A percentile compares a stretch with the other conserved stretches of the same genome.
Evolutionary conservation across 768 basidiomycete species (phyloP).

Genomic region (Xerocomus spinulosus): DNA sequence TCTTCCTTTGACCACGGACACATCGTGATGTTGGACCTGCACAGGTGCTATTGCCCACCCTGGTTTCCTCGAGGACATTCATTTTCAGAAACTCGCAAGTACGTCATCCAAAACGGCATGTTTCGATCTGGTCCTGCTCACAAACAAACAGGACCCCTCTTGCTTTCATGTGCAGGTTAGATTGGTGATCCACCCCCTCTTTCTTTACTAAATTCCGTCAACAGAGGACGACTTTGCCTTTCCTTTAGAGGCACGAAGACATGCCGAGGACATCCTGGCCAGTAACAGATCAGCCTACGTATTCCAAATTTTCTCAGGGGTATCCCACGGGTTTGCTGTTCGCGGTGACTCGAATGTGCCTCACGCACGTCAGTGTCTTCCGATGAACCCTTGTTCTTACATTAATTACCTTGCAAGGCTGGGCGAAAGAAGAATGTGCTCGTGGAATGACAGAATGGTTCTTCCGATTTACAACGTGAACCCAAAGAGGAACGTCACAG

Average conservation of each 20-base stretch:
- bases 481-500: neutral
- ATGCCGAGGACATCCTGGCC: slow-evolving; percentile 52
- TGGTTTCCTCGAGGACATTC: slow-evolving; percentile 45
- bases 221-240: slow-evolving; percentile 51
- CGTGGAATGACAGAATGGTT: slow-evolving; percentile 48
- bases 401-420: slow-evolving; percentile 33
- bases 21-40: neutral
- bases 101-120: slow-evolving; percentile 11
- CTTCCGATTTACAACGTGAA: slow-evolving; percentile 33
- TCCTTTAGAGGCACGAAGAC: slow-evolving; percentile 45
- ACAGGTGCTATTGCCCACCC: slow-evolving; percentile 53
- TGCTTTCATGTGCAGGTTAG: slow-evolving; percentile 27
- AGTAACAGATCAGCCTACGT: slow-evolving; percentile 46
- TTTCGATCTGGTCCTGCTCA: neutral
- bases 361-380: slow-evolving; percentile 13
- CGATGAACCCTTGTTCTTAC: neutral
- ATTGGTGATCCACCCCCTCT: neutral
- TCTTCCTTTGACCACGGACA: neutral
- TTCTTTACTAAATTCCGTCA: neutral
- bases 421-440: slow-evolving; percentile 57
- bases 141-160: slow-evolving; percentile 15
- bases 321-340: slow-evolving; percentile 30
- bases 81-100: slow-evolving; percentile 50
- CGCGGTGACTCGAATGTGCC: slow-evolving; percentile 18
- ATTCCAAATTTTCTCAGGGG: slow-evolving; percentile 50